Percentiles rank a stretch among this genome's conserved stretches.
phyloP scores from a whole-genome alignment of 1,139 yeast species.

The Lodderomyces margitis region DNA sequence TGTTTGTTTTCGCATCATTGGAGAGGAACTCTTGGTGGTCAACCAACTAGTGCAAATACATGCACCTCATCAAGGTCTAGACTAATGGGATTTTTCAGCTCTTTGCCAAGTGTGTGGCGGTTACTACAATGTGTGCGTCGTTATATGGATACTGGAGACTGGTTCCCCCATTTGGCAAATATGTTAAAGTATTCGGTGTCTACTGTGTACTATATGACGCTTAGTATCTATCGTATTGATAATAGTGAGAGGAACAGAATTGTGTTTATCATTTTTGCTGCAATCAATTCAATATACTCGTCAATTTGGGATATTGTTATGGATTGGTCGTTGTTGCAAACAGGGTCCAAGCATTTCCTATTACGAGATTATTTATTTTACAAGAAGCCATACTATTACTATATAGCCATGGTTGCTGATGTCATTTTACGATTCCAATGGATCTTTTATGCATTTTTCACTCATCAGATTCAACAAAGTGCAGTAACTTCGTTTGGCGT shows the following conservation, averaged over 20 bases:
- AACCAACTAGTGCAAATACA: constrained; percentile 29
- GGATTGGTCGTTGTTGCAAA: constrained; percentile 92
- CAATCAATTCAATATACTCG: constrained; percentile 66
- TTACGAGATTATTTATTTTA: constrained; percentile 73
- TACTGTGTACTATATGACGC: constrained; percentile 65
- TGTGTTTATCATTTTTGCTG: constrained; percentile 70
- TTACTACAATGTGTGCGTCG: constrained; percentile 88
- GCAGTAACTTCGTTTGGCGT: constrained; percentile 85
- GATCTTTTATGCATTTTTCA: constrained; percentile 78
- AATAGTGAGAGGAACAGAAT: constrained; percentile 43
- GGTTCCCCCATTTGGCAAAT: constrained; percentile 97
- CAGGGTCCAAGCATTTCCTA: constrained; percentile 53
- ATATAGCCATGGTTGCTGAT: constrained; percentile 70
- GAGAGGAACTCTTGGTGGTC: constrained; percentile 45
- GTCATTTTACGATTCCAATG: constrained; percentile 81
- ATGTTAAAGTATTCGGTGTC: constrained; percentile 72
- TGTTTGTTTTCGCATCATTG: constrained; percentile 77
- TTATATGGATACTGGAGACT: constrained; percentile 87
- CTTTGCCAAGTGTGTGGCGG: constrained; percentile 90
- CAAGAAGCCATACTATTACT: constrained; percentile 59
- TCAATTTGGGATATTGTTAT: constrained; percentile 86
- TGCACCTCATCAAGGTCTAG: constrained; percentile 84
- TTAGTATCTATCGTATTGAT: constrained; percentile 77
- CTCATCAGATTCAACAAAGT: constrained; percentile 77
- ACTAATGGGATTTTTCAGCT: constrained; percentile 75